phyloP scores from a whole-genome alignment of 164 flowering plant genomes.

The Echeveria elegans region DNA sequence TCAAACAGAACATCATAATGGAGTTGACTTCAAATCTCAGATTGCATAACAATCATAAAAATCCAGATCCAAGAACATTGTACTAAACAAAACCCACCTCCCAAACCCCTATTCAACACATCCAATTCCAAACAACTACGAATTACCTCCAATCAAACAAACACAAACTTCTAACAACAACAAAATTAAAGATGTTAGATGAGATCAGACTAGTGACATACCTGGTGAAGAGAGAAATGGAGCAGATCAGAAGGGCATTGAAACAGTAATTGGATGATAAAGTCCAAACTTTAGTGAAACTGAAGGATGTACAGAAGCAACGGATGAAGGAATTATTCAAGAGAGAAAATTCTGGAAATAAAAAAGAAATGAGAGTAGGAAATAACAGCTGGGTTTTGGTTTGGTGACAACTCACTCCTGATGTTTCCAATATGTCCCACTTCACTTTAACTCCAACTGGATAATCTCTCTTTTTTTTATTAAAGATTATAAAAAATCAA shows the following conservation, averaged over 20 bases:
- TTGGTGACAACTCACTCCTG: not conserved
- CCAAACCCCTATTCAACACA: not conserved
- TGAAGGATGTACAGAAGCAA: not conserved
- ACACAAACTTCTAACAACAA: not conserved
- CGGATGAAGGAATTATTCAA: not conserved
- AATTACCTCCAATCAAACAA: not conserved
- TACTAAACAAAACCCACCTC: not conserved
- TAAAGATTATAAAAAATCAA: not conserved
- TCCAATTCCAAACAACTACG: not conserved
- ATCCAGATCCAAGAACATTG: not conserved
- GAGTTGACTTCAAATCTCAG: not conserved
- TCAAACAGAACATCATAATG: not conserved
- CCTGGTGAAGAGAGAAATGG: not conserved
- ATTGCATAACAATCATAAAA: not conserved
- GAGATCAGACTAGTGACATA: not conserved
- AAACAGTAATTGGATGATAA: not conserved
- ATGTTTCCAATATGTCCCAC: not conserved
- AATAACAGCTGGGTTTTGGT: conserved; percentile 4
- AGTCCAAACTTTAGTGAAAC: not conserved
- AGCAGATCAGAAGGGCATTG: not conserved
- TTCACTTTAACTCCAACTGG: not conserved
- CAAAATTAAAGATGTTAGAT: too few species aligned
- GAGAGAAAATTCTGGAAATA: not conserved
- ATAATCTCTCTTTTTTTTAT: not conserved
- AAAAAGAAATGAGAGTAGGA: not conserved